Evolutionary conservation across 352 stramenopile species (phyloP), one percentile per base, ranked within the genome.

Genomic region (Phytophthora ohioensis): DNA sequence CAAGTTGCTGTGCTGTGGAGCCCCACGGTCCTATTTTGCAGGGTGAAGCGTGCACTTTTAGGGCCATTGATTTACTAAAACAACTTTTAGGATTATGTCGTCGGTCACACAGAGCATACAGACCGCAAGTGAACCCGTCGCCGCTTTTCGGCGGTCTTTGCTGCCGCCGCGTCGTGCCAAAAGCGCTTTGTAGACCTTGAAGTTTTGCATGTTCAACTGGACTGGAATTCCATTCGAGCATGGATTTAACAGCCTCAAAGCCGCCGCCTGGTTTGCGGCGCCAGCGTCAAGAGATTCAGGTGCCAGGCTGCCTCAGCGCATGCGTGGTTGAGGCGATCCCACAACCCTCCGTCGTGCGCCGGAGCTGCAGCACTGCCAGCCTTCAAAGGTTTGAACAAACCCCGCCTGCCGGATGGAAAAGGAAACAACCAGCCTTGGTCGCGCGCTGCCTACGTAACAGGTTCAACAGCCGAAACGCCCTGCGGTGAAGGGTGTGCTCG

Each of bases 181-280:
- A 57, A 56, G 42, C 52, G 61, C 41, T 69, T 64, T 57, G 13
- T n/a, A 57, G 34, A 43, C 42, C 62, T 69, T 69, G 62, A 69
- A 69, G 51, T 68, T 68, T 68, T 68, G 61, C 58, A 56, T 55
- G 61, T 68, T 69, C 61, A 69, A 69, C 41, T 68, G 48, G 59
- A 67, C 47, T 67, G 41, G 60, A 68, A 54, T 45, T 54, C 56
- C 30, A 35, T 58, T 36, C 57, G 13, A 64, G 55, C 27, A 3
- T 11, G 35, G 41, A 46, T 46, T 46, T 46, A 3, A 45, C 21
- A 27, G 21, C 21, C 21, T 27, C 21, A 15, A 11, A 21, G 13
- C 12, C 3, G 41, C 41, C 7, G 11, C 41, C 36, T 42, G 36
- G 36, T 12, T 7, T 42, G 9, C 6, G 7, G 10, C 41, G 13